Evolutionary conservation across 306 rosid species (phyloP).

Genomic region (Elaeagnus macrophylla): DNA sequence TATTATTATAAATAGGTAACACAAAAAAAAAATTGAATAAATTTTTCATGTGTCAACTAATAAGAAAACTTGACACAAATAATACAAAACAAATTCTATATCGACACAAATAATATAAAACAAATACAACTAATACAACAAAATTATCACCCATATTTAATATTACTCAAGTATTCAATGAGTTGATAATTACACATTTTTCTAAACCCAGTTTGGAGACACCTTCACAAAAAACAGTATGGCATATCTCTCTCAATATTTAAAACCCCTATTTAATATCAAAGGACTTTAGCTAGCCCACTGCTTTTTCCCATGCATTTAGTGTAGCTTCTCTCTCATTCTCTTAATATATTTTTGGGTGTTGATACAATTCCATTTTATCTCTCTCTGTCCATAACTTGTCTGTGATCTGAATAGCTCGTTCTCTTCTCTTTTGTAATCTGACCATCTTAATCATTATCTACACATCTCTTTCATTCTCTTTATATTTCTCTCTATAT

Average conservation of each 20-base stretch:
- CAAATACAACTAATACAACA: no score
- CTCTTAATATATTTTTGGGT: slow-evolving; percentile 6
- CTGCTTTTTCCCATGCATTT: slow-evolving; percentile 64
- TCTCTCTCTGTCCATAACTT: slow-evolving; percentile 15
- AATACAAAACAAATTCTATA: no score
- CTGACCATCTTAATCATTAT: no score
- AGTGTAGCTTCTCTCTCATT: slow-evolving; percentile 36
- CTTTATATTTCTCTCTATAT: background rate
- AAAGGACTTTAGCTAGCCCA: slow-evolving; percentile 39
- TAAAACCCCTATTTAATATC: background rate
- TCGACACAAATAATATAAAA: no score
- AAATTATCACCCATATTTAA: no score
- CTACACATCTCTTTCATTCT: background rate
- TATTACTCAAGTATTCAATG: slow-evolving; percentile 1
- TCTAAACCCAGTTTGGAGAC: slow-evolving; percentile 36
- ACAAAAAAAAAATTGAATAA: no score
- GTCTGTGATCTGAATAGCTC: slow-evolving; percentile 3
- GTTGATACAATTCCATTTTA: slow-evolving; percentile 4
- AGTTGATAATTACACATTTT: slow-evolving; percentile 40
- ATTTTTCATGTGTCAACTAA: no score
- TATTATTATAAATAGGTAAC: no score
- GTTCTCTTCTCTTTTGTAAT: background rate
- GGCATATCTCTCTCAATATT: slow-evolving; percentile 9
- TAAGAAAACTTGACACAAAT: no score
- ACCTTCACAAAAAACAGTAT: no score